Percentiles rank a stretch among this genome's conserved stretches.
These are phyloP conservation scores for Babesia bovis DNA, from an alignment of 169 alveolate genomes.

Conservation along the genomic window DNA sequence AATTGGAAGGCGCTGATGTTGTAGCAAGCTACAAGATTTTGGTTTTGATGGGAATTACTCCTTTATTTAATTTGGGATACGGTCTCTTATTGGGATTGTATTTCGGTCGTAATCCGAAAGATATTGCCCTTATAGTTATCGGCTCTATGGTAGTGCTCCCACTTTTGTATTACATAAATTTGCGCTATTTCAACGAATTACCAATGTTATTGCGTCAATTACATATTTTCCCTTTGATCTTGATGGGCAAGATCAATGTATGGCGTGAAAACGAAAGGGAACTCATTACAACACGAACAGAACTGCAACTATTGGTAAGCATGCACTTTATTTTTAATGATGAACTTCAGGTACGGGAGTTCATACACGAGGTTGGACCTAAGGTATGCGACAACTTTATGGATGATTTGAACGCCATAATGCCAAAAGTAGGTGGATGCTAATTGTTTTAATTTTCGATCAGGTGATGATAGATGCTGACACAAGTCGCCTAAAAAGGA, in stretches of 20 bases:
- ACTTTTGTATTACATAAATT: conserved; percentile 70
- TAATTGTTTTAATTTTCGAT: neutral
- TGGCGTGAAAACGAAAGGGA: conserved; percentile 88
- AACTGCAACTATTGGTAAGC: conserved; percentile 78
- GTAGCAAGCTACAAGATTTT: conserved; percentile 87
- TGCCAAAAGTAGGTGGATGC: conserved; percentile 69
- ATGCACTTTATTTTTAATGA: neutral
- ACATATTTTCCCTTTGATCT: conserved; percentile 66
- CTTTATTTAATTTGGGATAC: conserved; percentile 80
- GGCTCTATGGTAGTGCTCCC: conserved; percentile 69
- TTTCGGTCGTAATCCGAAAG: conserved; percentile 54
- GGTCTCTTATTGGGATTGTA: conserved; percentile 80
- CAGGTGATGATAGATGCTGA: conserved; percentile 75
- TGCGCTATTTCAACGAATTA: conserved; percentile 73
- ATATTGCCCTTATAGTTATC: conserved; percentile 51
- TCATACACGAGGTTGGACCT: conserved; percentile 81
- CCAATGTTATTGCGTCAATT: conserved; percentile 75
- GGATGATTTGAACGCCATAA: conserved; percentile 73
- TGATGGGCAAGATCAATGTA: conserved; percentile 79
- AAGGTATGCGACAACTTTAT: conserved; percentile 79
- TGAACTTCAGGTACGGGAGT: conserved; percentile 53
- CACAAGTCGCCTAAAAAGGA: conserved; percentile 69
- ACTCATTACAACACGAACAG: conserved; percentile 81
- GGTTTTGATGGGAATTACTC: conserved; percentile 83
- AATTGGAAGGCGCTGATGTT: conserved; percentile 86